Evolutionary conservation across 495 filamentous ascomycete species (phyloP), one percentile per base, ranked within the genome.

Genomic region (Penicillium macrosclerotiorum): DNA sequence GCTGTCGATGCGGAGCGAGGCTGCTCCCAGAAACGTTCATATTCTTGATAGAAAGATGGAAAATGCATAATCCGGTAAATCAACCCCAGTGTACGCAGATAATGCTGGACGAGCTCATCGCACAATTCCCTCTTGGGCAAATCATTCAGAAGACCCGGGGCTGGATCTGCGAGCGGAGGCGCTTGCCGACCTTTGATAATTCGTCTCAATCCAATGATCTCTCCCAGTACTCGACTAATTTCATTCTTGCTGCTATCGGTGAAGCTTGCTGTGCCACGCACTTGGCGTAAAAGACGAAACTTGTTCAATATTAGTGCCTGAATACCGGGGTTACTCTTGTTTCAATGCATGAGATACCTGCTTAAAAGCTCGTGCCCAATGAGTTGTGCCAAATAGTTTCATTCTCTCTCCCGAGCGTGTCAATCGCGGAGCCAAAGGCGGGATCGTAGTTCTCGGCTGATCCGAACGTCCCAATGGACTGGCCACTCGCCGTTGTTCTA

Each of bases 11-110:
- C 52, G 5, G 45, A 52, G 16, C 65, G 59, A 2, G 67, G 63
- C 5, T 68, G 19, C 8, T 52, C 51, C 77, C 73, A 78, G 42
- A 65, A 74, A 19, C 32, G 47, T 11, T 64, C 57, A 49, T 79
- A 80, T 24, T 75, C 72, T 11, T 60, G 45, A 13, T 64, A 72
- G 43, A 88, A 83, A 0, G 66, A 64, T 1, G 78, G 76, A n/a
- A 77, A 51, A 47, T 83, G 79, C 7, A 83, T 24, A 7, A 86
- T 71, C 14, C 80, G 70, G 43, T 82, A 67, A 38, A 77, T 60
- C 8, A 49, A 36, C 34, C 77, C 76, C 12, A 73, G 59, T 1
- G 73, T 51, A 20, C 67, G 67, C 2, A 69, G 54, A 29, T 73
- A 63, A 0, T 68, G 64, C 0, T 59, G 59, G 1, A 62, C 47